Evolutionary conservation across 345 rosid genomes (phyloP).

Genomic region (Eutrema heterophyllum): DNA sequence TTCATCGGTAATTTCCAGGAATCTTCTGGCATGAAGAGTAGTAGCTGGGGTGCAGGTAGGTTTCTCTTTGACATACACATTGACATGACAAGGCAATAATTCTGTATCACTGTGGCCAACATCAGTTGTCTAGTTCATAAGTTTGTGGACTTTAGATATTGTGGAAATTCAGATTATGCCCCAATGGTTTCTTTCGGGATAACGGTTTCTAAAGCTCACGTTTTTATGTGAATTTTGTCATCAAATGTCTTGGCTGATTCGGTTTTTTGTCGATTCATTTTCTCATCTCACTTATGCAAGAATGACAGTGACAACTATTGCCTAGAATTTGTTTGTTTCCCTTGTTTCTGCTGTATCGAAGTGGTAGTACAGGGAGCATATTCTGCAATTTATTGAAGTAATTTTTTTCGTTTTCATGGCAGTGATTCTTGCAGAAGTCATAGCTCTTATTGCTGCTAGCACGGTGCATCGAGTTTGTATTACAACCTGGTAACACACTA

Average conservation of each 20-base stretch:
- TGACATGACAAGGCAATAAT: neutral
- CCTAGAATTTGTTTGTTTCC: neutral
- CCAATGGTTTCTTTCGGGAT: neutral
- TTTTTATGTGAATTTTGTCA: neutral
- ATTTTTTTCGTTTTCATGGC: slow-evolving; percentile 20
- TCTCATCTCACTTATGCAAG: neutral
- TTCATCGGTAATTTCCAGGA: slow-evolving; percentile 62
- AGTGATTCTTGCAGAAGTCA: slow-evolving; percentile 62
- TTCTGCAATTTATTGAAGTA: neutral
- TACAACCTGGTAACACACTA: slow-evolving; percentile 63
- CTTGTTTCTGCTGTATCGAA: no score
- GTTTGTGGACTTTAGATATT: neutral
- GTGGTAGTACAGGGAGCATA: no score
- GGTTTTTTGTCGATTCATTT: neutral
- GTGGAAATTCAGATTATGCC: neutral
- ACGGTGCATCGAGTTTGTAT: slow-evolving; percentile 81
- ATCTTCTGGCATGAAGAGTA: slow-evolving; percentile 67
- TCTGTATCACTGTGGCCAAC: neutral
- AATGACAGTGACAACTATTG: neutral
- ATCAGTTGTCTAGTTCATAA: neutral
- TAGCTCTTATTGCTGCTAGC: slow-evolving; percentile 72
- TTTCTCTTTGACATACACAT: slow-evolving; percentile 30
- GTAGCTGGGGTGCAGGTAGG: slow-evolving; percentile 94
- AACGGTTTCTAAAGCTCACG: neutral
- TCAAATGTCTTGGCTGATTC: neutral